Percentiles rank a stretch among this genome's conserved stretches.
Conservation (phyloP, 2,329 filamentous ascomycete species). For the Ophiocordyceps camponoti-leonardi region DNA sequence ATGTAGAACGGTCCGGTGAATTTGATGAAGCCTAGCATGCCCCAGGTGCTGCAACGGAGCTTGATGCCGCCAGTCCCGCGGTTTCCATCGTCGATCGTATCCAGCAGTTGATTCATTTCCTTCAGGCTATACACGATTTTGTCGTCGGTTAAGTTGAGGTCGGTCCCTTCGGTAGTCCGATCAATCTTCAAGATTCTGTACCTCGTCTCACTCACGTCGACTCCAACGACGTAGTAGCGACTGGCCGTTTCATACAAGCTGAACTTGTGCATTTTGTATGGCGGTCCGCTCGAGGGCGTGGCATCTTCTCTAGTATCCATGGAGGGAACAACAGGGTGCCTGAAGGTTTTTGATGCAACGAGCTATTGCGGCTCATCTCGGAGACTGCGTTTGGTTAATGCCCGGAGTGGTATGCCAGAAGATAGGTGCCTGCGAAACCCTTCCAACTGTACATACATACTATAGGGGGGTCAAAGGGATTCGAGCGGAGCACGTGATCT, state of each 20-base stretch:
- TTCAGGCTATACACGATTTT: slow-evolving; percentile 85
- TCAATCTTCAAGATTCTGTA: slow-evolving; percentile 94
- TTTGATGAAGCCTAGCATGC: slow-evolving; percentile 81
- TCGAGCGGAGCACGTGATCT: no score
- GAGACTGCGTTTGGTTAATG: no score
- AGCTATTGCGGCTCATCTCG: no score
- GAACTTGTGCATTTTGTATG: slow-evolving; percentile 80
- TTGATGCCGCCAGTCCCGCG: slow-evolving; percentile 78
- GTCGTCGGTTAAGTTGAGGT: slow-evolving; percentile 78
- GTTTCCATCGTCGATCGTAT: slow-evolving; percentile 91
- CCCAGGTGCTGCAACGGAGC: slow-evolving; percentile 82
- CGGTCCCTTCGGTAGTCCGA: slow-evolving; percentile 58
- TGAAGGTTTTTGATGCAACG: no score
- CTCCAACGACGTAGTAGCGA: slow-evolving; percentile 85
- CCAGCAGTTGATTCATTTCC: slow-evolving; percentile 85
- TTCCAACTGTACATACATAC: no score
- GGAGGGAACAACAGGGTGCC: no score
- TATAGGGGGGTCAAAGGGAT: no score
- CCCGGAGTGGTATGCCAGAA: no score
- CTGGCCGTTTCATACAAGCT: slow-evolving; percentile 93
- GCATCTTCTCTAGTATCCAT: not conserved
- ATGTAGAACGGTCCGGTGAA: slow-evolving; percentile 97
- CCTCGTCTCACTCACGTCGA: slow-evolving; percentile 72
- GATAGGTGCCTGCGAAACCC: no score
- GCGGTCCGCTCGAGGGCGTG: slow-evolving; percentile 1